A percentile compares a stretch with the other conserved stretches of the same genome.
Conservation (phyloP, 106 monocot genomes). For the Hemerocallis citrina region DNA sequence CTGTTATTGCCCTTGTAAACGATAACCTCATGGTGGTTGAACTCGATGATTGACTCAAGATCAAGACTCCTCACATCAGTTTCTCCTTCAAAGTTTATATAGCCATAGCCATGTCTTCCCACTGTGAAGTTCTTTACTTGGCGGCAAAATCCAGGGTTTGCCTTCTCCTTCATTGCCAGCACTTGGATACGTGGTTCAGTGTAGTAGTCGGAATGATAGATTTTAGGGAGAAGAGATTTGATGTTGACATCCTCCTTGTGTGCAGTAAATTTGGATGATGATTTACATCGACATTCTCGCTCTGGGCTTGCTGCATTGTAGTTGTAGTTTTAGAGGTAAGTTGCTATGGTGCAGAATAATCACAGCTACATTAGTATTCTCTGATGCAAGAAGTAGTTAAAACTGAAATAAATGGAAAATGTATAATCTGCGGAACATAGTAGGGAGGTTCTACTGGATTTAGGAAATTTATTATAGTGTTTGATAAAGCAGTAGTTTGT, state of each 20-base stretch:
- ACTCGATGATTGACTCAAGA: constrained; percentile 65
- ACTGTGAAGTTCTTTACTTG: constrained; percentile 68
- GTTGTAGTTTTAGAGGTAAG: no score
- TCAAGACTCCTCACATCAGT: constrained; percentile 75
- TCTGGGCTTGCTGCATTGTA: no score
- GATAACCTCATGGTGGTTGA: constrained; percentile 76
- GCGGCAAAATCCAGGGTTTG: constrained; percentile 55
- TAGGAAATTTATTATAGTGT: no score
- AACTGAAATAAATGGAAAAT: no score
- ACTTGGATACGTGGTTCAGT: constrained; percentile 58
- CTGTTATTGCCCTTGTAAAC: constrained; percentile 62
- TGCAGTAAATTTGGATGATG: no score
- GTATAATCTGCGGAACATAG: no score
- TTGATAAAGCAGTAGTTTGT: no score
- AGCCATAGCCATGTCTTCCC: constrained; percentile 61
- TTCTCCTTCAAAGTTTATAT: constrained; percentile 67
- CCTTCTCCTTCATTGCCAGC: constrained; percentile 64
- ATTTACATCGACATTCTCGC: no score
- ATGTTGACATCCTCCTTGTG: constrained; percentile 13
- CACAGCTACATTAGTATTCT: no score
- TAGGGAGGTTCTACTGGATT: no score
- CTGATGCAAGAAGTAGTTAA: no score
- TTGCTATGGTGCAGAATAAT: no score
- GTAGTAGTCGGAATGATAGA: constrained; percentile 53
- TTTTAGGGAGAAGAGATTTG: constrained; percentile 60